Percentiles rank a stretch among this genome's conserved stretches.
Conservation (phyloP, 2,329 filamentous ascomycete genomes). For the Penicillium sp. region DNA sequence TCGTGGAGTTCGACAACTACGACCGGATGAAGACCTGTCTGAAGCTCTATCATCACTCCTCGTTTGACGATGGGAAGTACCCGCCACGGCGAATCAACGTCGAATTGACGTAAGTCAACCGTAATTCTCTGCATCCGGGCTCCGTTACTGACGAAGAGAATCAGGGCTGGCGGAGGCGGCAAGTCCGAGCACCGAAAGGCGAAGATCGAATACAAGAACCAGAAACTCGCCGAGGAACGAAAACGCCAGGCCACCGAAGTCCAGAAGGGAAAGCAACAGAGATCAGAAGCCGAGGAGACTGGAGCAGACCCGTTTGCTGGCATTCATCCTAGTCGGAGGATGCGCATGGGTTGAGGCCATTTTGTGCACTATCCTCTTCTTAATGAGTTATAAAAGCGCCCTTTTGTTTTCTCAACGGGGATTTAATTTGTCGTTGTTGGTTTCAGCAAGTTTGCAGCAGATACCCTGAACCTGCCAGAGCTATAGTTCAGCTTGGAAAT, state of each 20-base stretch:
- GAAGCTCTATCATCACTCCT: conserved; percentile 85
- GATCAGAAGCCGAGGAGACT: conserved; percentile 23
- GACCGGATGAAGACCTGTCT: conserved; percentile 92
- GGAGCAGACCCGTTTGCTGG: conserved; percentile 37
- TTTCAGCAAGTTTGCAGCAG: conserved; percentile 11
- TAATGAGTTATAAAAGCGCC: neutral
- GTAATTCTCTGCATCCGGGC: neutral
- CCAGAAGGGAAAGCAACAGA: conserved; percentile 50
- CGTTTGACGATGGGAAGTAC: conserved; percentile 65
- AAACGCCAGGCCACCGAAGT: conserved; percentile 57
- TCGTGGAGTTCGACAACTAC: conserved; percentile 86
- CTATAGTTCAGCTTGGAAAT: conserved; percentile 1
- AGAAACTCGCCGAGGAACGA: conserved; percentile 75
- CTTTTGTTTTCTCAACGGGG: neutral
- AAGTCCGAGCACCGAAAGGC: conserved; percentile 73
- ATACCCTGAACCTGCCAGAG: conserved; percentile 12
- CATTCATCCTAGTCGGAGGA: conserved; percentile 52
- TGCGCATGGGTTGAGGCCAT: conserved; percentile 32
- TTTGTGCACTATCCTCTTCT: neutral
- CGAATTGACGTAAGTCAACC: conserved; percentile 74
- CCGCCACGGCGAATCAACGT: conserved; percentile 82
- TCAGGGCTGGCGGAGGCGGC: conserved; percentile 78
- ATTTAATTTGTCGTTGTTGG: neutral
- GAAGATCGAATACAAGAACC: conserved; percentile 85
- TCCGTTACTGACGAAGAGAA: conserved; percentile 2